These are phyloP conservation scores for Colletotrichum gigasporum DNA, from an alignment of 2,329 filamentous ascomycete genomes.

Conservation along the genomic window DNA sequence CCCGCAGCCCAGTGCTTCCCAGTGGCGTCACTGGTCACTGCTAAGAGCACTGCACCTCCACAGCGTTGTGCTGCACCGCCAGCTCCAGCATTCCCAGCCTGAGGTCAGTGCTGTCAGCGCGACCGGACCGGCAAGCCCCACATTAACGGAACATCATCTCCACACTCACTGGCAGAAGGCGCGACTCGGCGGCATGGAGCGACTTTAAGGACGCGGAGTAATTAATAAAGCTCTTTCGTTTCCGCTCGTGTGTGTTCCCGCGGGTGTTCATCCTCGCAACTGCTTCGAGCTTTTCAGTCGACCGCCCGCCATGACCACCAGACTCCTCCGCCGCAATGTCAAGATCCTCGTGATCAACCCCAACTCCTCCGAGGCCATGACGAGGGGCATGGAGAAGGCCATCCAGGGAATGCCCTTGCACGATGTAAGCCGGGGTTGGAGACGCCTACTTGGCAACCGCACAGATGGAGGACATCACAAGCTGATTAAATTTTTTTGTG, in stretches of 20 bases:
- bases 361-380: slow-evolving; percentile 81
- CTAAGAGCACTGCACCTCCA: neutral
- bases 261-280: neutral
- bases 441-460: neutral
- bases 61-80: neutral
- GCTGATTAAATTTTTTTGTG: slow-evolving; percentile 10
- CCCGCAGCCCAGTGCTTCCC: too few relatives aligned
- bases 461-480: neutral
- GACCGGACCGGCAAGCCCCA: slow-evolving; percentile 11
- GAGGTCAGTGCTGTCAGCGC: neutral
- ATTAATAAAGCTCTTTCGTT: too few relatives aligned
- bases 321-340: slow-evolving; percentile 41
- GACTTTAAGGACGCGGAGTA: neutral
- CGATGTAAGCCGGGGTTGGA: slow-evolving; percentile 40
- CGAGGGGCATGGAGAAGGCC: slow-evolving; percentile 65
- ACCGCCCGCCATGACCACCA: slow-evolving; percentile 38
- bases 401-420: slow-evolving; percentile 53
- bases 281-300: neutral
- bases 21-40: neutral
- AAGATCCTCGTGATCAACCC: slow-evolving; percentile 80
- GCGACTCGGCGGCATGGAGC: slow-evolving; percentile 1
- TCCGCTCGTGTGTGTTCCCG: too few relatives aligned
- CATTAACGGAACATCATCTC: slow-evolving; percentile 5
- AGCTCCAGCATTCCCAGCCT: neutral
- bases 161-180: neutral